phyloP scores from a whole-genome alignment of 1,284 basidiomycete species.

The Cryptococcus sp. region DNA sequence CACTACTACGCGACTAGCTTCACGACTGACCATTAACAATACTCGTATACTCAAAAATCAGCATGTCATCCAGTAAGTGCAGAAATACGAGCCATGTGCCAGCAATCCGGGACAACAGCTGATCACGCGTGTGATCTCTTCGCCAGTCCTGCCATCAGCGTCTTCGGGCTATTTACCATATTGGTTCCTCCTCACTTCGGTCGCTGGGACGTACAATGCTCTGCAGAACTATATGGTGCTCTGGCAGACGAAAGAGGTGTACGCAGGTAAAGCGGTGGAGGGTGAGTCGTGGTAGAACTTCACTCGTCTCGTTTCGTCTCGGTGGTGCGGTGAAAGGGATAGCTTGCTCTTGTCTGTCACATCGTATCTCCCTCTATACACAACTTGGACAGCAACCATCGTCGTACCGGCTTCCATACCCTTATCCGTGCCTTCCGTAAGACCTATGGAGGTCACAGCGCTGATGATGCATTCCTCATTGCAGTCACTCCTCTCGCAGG shows the following conservation, averaged over 20 bases:
- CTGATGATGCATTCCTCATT: not conserved
- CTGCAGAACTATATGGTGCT: conserved; percentile 77
- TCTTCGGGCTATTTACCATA: conserved; percentile 70
- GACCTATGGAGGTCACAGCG: too few relatives aligned
- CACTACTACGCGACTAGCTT: too few relatives aligned
- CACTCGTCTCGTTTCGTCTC: not conserved
- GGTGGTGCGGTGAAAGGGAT: too few relatives aligned
- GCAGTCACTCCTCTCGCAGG: conserved; percentile 83
- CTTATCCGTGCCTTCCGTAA: too few relatives aligned
- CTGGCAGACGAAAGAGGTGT: conserved; percentile 74
- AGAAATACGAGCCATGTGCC: too few relatives aligned
- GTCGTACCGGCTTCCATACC: too few relatives aligned
- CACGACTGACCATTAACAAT: too few relatives aligned
- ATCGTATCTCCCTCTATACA: too few relatives aligned
- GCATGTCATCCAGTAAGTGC: conserved; percentile 3
- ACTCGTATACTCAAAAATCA: too few relatives aligned
- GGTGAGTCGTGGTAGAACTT: conserved; percentile 39
- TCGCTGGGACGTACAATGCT: conserved; percentile 78
- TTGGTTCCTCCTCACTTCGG: conserved; percentile 80
- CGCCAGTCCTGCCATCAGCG: conserved; percentile 30
- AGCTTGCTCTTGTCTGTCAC: too few relatives aligned
- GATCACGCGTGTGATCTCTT: not conserved
- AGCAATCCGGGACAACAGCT: too few relatives aligned
- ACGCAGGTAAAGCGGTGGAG: conserved; percentile 62
- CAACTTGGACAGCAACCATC: too few relatives aligned